Evolutionary conservation across 495 filamentous ascomycete genomes (phyloP).

Genomic region (Xeromyces bisporus): DNA sequence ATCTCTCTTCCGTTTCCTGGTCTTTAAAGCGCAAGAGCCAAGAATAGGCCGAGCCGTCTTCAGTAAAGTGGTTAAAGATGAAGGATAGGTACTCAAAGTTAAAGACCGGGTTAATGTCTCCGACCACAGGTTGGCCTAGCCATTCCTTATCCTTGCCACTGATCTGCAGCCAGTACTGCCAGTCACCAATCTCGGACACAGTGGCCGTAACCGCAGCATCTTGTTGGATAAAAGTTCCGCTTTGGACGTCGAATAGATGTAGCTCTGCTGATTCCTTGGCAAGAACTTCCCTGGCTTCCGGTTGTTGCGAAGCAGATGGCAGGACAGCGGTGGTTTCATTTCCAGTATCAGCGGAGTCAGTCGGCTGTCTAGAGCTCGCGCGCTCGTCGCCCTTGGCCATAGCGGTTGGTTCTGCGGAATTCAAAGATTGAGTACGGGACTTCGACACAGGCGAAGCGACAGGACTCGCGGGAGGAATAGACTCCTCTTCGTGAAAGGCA

Average conservation of each 20-base stretch:
- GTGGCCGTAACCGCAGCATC: conserved; percentile 56
- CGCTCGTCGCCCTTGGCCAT: conserved; percentile 34
- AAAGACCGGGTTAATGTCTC: conserved; percentile 95
- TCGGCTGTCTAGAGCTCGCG: conserved; percentile 22
- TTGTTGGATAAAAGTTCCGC: conserved; percentile 68
- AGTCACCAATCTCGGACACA: conserved; percentile 73
- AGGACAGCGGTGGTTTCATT: conserved; percentile 30
- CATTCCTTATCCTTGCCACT: conserved; percentile 60
- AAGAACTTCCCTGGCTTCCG: conserved; percentile 56
- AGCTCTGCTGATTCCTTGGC: conserved; percentile 64
- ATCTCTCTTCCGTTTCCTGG: conserved; percentile 57
- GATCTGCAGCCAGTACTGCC: conserved; percentile 95
- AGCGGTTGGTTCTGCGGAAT: conserved; percentile 19
- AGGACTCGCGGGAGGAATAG: conserved; percentile 71
- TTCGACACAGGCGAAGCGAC: conserved; percentile 45
- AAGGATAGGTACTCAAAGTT: conserved; percentile 97
- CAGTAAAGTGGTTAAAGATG: conserved; percentile 91
- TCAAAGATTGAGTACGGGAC: conserved; percentile 14
- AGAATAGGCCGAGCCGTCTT: conserved; percentile 81
- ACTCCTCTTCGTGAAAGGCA: conserved; percentile 58
- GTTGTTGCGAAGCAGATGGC: conserved; percentile 42
- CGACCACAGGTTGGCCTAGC: conserved; percentile 70
- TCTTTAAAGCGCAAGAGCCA: conserved; percentile 92
- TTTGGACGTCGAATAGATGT: conserved; percentile 81
- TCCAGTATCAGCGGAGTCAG: conserved; percentile 13